Base-by-base conservation (phyloP, 2,329 filamentous ascomycete species). In the Diaporthe amygdali region DNA sequence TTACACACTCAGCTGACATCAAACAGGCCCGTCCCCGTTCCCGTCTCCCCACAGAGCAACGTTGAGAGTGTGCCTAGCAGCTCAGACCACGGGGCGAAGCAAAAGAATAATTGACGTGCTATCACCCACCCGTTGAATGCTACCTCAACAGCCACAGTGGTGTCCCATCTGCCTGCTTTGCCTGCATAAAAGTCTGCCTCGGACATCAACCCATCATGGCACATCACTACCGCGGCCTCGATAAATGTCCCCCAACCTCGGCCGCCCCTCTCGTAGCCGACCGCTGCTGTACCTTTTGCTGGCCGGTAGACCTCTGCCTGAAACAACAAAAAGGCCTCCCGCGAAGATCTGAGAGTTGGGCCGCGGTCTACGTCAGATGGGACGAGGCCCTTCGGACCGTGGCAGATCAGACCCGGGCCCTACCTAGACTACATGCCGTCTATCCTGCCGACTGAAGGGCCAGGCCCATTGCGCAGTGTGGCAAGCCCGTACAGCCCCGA, bases 231-330 rank as follows among this genome's bases (percentile, higher is more conserved):
- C 41, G 41, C 41, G 41, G 30, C 41, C 59, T 47, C 59, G 59
- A 49, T 34, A 37, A 49, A 10, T 64, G 59, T 20, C 44, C 30
- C n/a, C 59, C 59, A 63, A 63, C 59, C 41, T 22, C 41, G 59
- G 59, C 59, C 59, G 59, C 59, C 59, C 30, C n/a, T 27, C 59
- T 37, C 59, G 41, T 44, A 49, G 30, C 59, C 59, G 41, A 17
- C 41, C 59, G 41, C 56, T 5, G 56, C 56, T 49, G n/a, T 37
- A 27, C 30, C 10, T 34, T 34, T 10, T 64, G 44, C 59, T 47
- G 41, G 41, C 59, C 59, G 27, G n/a, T 44, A 41, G 44, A 49
- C 59, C 59, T 49, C 59, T 49, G 59, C 59, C 59, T 49, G 59
- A 64, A 49, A 64, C 59, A 27, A 27, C 6, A 64, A 37, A 2